Base-by-base conservation (phyloP, 345 rosid species). In the Trapa bicornis region DNA sequence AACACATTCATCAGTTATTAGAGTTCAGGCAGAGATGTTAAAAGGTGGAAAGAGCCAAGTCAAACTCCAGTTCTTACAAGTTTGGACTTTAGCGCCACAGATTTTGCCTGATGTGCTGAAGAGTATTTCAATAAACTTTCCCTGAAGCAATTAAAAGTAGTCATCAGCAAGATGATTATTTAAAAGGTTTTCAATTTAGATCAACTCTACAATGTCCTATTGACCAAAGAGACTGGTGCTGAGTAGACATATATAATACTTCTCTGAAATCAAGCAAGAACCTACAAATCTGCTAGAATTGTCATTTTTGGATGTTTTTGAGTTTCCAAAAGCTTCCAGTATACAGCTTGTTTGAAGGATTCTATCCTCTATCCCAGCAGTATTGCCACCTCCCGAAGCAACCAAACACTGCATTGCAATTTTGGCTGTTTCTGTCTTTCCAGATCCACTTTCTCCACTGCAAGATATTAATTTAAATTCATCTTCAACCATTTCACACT, bases 361-460 rank as follows among this genome's bases (percentile, higher is more conserved):
- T 78, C 78, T 83, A 68, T 68, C 58, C 74, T 85, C 96, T 65
- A 89, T 79, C 58, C 96, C 91, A 62, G 80, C 85, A 29, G n/a
- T 45, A 81, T 72, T 73, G 65, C 92, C 89, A 74, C 93, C 91
- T 77, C 97, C 89, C 78, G 84, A 84, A 66, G 93, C 76, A 75
- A 96, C 89, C 84, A 95, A 83, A 75, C 87, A 91, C 77, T 84
- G 93, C 96, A 91, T 87, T 43, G 84, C 88, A 74, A 83, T 77
- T 82, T 89, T 95, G 68, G 96, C 96, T 14, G 99, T 95, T 83
- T 95, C 99, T 4, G 97, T 95, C 81, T 95, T 95, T 61, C 97
- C 99, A 67, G 99, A 83, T 65, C 99, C 99, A 79, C 97, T 91
- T 85, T 86, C 97, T 61, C 99, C 99, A 71, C 99, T 95, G 86